A percentile compares a stretch with the other conserved stretches of the same genome.
phyloP scores from a whole-genome alignment of 495 filamentous ascomycete species.

The Xylaria longipes region DNA sequence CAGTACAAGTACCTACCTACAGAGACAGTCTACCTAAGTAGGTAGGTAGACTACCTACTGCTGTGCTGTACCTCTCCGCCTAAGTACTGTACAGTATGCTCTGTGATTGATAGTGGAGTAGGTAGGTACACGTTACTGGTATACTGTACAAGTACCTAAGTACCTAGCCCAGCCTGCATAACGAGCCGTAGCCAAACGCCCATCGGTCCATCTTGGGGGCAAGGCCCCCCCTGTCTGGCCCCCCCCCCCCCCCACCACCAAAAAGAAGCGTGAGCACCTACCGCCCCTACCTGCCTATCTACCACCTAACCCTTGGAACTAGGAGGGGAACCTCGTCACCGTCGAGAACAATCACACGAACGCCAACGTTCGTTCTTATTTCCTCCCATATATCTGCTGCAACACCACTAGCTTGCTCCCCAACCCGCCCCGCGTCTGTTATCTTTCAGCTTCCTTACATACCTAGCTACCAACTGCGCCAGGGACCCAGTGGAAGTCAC shows the following conservation, averaged over 20 bases:
- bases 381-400: not conserved
- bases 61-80: not conserved
- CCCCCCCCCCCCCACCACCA: constrained; percentile 3
- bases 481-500: not conserved
- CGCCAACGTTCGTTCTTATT: not conserved
- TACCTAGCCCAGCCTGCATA: constrained; percentile 4
- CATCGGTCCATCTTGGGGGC: constrained; percentile 9
- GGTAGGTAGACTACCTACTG: not conserved
- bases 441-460: not conserved
- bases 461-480: not conserved
- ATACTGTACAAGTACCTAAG: too few relatives aligned
- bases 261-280: constrained; percentile 13
- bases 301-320: constrained; percentile 4
- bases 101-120: not conserved
- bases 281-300: not conserved
- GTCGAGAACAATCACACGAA: constrained; percentile 15
- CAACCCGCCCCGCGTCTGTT: not conserved
- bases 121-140: not conserved
- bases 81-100: not conserved
- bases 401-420: not conserved
- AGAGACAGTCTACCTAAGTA: not conserved
- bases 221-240: constrained; percentile 10
- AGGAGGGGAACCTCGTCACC: constrained; percentile 24
- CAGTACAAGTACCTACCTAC: not conserved
- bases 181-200: not conserved